phyloP scores from a whole-genome alignment of 257 asterid genomes.

The Linaria vulgaris region DNA sequence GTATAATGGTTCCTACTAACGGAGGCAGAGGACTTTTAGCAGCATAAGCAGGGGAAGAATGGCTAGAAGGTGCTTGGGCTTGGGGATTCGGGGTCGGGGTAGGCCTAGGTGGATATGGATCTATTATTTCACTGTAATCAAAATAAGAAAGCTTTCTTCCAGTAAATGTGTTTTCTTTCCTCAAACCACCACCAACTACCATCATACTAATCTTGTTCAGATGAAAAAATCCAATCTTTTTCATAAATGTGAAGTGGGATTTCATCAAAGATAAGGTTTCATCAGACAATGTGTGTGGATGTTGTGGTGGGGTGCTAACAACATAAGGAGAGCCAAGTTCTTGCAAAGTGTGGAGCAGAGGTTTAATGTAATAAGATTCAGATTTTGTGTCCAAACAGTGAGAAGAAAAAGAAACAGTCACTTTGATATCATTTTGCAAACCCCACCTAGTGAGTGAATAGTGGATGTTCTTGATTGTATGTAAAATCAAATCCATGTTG shows the following conservation, averaged over 20 bases:
- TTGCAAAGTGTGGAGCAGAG: conserved; percentile 46
- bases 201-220: conserved; percentile 30
- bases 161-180: conserved; percentile 31
- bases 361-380: conserved; percentile 39
- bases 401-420: conserved; percentile 52
- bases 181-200: conserved; percentile 6
- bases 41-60: conserved; percentile 44
- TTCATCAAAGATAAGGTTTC: conserved; percentile 27
- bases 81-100: conserved; percentile 40
- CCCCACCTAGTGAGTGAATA: conserved; percentile 93
- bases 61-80: conserved; percentile 31
- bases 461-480: conserved; percentile 66
- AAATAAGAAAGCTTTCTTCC: conserved; percentile 55
- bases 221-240: conserved; percentile 37
- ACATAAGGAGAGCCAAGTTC: conserved; percentile 51
- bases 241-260: conserved; percentile 39
- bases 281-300: conserved; percentile 24
- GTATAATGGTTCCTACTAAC: conserved; percentile 51
- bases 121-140: conserved; percentile 27
- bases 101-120: conserved; percentile 53
- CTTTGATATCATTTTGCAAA: conserved; percentile 62
- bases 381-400: conserved; percentile 42
- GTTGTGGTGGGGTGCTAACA: conserved; percentile 32
- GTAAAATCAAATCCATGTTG: conserved; percentile 39
- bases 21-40: conserved; percentile 74